phyloP scores from a whole-genome alignment of 202 grass and related monocot species.

The Hordeum pubiflorum region DNA sequence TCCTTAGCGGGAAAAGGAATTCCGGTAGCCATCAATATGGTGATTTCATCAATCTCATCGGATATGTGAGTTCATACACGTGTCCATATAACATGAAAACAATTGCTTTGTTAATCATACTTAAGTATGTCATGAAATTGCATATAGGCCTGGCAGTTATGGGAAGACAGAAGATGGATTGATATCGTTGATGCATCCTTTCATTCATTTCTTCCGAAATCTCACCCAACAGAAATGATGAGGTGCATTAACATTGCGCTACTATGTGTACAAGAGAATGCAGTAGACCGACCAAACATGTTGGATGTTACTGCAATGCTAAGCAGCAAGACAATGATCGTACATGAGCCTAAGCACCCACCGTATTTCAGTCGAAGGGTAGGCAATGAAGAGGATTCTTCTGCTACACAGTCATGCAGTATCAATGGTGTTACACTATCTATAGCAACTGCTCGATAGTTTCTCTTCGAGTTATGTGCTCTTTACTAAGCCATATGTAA shows the following conservation, averaged over 20 bases:
- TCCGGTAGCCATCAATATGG: neutral
- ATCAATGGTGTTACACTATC: neutral
- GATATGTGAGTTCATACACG: neutral
- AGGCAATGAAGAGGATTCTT: neutral
- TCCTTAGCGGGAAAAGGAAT: neutral
- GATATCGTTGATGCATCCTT: neutral
- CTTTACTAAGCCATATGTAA: neutral
- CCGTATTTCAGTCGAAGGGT: neutral
- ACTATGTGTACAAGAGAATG: neutral
- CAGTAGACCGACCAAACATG: neutral
- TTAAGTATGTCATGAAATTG: neutral
- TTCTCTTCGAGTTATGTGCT: neutral
- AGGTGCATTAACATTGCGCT: neutral
- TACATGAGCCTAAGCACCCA: neutral
- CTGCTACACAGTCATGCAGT: neutral
- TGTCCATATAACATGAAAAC: neutral
- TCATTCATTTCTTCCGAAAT: neutral
- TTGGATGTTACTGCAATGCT: neutral
- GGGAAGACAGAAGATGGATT: neutral
- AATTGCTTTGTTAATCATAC: too few relatives aligned
- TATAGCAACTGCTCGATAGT: neutral
- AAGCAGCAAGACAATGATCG: neutral
- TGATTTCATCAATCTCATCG: neutral
- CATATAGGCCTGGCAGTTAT: neutral
- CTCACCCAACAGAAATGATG: neutral